Percentiles rank a stretch among this genome's conserved stretches.
Evolutionary conservation across 306 rosid genomes (phyloP).

Genomic region (Medicago arabica): DNA sequence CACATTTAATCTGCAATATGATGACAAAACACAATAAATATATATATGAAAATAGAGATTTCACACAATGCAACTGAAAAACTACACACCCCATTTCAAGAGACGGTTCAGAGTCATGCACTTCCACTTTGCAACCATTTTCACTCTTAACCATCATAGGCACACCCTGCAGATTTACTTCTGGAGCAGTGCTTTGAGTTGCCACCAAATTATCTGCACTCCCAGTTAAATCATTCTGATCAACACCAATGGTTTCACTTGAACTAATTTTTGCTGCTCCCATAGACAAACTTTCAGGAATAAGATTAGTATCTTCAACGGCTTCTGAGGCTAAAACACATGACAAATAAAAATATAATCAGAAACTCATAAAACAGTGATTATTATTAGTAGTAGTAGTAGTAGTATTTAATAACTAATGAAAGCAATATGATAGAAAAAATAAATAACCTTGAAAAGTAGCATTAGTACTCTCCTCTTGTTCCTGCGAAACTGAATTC

Average conservation of each 20-base stretch:
- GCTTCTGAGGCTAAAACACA: conserved; percentile 41
- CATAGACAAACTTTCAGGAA: conserved; percentile 44
- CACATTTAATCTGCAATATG: conserved; percentile 52
- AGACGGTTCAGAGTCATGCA: conserved; percentile 43
- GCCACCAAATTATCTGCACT: conserved; percentile 34
- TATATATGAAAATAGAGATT: not conserved
- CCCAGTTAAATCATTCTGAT: conserved; percentile 31
- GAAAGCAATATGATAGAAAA: not conserved
- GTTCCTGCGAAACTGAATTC: conserved; percentile 46
- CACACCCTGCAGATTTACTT: conserved; percentile 28
- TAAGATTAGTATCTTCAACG: conserved; percentile 32
- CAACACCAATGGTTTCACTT: conserved; percentile 35
- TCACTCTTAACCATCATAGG: conserved; percentile 46
- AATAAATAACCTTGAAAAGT: conserved; percentile 56
- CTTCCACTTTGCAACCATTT: conserved; percentile 37
- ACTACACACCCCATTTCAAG: conserved; percentile 62
- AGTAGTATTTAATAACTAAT: not conserved
- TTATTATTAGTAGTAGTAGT: not conserved
- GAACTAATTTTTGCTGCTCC: conserved; percentile 40
- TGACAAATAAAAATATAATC: conserved; percentile 7
- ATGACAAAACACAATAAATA: conserved; percentile 24
- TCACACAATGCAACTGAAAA: conserved; percentile 30
- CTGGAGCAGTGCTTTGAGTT: conserved; percentile 40
- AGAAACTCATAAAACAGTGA: not conserved
- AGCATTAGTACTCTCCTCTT: conserved; percentile 44